Conservation (phyloP, 225 moss, liverwort and hornwort species). For the Antitrichia curtipendula region DNA sequence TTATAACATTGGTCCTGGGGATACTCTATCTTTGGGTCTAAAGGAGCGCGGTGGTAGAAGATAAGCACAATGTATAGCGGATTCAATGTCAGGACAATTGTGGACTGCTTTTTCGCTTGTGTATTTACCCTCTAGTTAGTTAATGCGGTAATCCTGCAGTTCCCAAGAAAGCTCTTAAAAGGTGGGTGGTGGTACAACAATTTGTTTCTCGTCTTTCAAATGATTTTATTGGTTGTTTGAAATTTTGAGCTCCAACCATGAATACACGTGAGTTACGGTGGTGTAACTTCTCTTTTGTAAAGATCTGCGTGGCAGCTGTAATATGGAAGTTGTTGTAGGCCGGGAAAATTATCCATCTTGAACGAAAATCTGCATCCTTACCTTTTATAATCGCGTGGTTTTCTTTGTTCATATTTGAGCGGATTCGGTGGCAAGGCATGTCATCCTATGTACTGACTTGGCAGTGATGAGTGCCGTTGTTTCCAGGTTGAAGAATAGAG, state of each 20-base stretch:
- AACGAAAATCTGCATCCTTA: neutral
- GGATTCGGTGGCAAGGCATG: neutral
- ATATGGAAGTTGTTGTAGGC: neutral
- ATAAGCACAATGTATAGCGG: constrained; percentile 21
- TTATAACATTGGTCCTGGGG: constrained; percentile 93
- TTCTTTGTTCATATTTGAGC: neutral
- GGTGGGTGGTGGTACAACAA: neutral
- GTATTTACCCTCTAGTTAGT: constrained; percentile 12
- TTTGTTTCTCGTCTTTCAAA: neutral
- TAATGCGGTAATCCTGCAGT: constrained; percentile 5
- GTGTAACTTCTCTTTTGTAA: neutral
- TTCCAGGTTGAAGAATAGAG: neutral
- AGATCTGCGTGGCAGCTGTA: neutral
- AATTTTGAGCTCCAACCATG: neutral
- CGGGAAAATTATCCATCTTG: neutral
- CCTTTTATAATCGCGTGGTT: neutral
- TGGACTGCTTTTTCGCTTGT: constrained; percentile 12
- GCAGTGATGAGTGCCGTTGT: neutral
- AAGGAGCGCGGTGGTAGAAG: constrained; percentile 98
- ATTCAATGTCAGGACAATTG: neutral
- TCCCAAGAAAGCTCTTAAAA: neutral
- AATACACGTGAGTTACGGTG: neutral
- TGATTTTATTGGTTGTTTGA: neutral
- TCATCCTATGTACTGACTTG: neutral
- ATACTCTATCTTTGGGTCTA: constrained; percentile 67